Conservation (phyloP, 192 early-diverging fungal genomes). For the Entophlyctis helioformis region DNA sequence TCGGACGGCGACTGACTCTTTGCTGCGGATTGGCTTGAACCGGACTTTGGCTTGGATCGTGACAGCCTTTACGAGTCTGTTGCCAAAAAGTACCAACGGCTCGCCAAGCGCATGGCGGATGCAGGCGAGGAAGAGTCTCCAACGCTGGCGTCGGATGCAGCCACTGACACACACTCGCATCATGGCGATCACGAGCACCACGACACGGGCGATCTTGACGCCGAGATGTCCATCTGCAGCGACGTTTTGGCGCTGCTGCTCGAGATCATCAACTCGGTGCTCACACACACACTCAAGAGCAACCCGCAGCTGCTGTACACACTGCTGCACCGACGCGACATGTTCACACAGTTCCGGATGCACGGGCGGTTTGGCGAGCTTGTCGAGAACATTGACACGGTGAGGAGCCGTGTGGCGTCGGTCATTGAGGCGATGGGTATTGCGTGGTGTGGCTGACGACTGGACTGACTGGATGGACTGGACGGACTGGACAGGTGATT, state of each 20-base stretch:
- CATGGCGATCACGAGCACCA: too few species aligned
- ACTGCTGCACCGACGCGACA: conserved; percentile 50
- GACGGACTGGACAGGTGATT: conserved; percentile 28
- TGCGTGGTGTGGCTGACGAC: background rate
- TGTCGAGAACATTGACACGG: conserved; percentile 49
- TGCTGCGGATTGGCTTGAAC: background rate
- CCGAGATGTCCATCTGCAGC: conserved; percentile 46
- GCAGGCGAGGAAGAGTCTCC: too few species aligned
- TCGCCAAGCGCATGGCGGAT: background rate
- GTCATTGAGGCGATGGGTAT: background rate
- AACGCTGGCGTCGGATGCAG: too few species aligned
- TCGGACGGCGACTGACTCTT: background rate
- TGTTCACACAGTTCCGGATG: conserved; percentile 43
- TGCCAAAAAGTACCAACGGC: conserved; percentile 47
- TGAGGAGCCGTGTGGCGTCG: background rate
- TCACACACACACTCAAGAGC: conserved; percentile 44
- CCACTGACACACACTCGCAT: too few species aligned
- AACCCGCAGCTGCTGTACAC: conserved; percentile 64
- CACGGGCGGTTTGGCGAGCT: conserved; percentile 39
- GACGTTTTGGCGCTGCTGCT: conserved; percentile 55
- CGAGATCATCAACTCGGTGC: conserved; percentile 59
- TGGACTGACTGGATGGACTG: background rate
- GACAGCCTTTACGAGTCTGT: conserved; percentile 54
- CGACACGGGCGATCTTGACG: conserved; percentile 10
- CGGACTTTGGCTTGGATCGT: background rate